These are phyloP conservation scores for Biscogniauxia mediterranea DNA, from an alignment of 2,329 filamentous ascomycete genomes.

Conservation along the genomic window DNA sequence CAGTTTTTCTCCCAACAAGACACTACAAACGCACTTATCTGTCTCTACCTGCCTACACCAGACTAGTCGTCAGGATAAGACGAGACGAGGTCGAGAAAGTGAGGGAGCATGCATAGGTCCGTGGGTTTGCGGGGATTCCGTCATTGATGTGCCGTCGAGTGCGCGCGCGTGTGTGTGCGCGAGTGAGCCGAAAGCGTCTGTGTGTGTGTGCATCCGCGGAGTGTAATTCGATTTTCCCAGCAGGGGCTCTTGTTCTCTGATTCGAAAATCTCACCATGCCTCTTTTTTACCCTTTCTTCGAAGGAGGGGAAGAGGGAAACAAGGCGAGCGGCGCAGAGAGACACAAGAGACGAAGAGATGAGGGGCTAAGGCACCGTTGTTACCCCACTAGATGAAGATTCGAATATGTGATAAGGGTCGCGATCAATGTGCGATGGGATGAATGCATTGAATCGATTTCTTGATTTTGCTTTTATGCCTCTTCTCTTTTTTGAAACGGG, in stretches of 20 bases:
- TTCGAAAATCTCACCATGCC: too few species aligned
- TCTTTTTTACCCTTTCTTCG: neutral
- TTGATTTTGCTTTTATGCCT: neutral
- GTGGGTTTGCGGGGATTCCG: neutral
- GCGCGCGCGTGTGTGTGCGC: neutral
- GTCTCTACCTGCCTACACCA: neutral
- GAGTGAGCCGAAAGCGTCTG: neutral
- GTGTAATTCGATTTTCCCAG: neutral
- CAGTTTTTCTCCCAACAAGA: too few species aligned
- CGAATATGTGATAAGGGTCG: too few species aligned
- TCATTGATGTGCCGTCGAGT: neutral
- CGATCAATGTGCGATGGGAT: too few species aligned
- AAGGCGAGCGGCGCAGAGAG: neutral
- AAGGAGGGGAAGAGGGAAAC: neutral
- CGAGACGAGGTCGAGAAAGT: neutral
- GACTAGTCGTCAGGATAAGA: neutral
- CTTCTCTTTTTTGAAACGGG: neutral
- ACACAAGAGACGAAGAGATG: neutral
- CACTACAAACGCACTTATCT: too few species aligned
- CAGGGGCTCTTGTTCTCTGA: too few species aligned
- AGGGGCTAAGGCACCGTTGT: neutral
- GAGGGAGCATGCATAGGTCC: neutral
- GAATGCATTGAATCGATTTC: neutral
- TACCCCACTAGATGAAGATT: too few species aligned
- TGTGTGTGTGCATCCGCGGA: neutral